Conservation (phyloP, 495 filamentous ascomycete species). For the Podospora australis region DNA sequence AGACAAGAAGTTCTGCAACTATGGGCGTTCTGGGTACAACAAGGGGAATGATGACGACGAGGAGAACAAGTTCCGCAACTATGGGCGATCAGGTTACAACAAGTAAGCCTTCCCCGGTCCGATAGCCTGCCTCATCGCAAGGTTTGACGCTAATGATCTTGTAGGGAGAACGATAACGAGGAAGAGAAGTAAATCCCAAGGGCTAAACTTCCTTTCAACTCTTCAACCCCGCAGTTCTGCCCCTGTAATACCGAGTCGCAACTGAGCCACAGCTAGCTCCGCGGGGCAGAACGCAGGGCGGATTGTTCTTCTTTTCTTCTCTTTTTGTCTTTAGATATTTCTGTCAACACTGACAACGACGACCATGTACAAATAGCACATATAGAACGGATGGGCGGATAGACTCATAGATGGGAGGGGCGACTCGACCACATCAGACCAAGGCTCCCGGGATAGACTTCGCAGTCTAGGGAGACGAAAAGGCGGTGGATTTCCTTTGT, state of each 20-base stretch:
- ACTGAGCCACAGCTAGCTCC: constrained; percentile 5
- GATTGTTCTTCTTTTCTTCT: neutral
- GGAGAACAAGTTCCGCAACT: constrained; percentile 28
- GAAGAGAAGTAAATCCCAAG: constrained; percentile 22
- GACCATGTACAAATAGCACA: neutral
- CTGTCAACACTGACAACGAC: constrained; percentile 1
- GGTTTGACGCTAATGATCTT: too few relatives aligned
- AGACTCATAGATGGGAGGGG: neutral
- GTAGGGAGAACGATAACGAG: constrained; percentile 23
- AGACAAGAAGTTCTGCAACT: constrained; percentile 26
- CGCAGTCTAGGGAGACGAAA: neutral
- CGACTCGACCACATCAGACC: neutral
- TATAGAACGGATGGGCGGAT: neutral
- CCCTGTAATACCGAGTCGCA: neutral
- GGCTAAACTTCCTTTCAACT: neutral
- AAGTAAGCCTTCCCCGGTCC: constrained; percentile 18
- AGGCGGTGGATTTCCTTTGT: constrained; percentile 2
- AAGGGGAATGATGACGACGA: constrained; percentile 37
- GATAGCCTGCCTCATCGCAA: neutral
- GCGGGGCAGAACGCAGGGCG: neutral
- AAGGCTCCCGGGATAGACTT: constrained; percentile 3
- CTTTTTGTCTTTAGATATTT: neutral
- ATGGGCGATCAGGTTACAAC: constrained; percentile 44
- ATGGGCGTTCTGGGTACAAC: constrained; percentile 41
- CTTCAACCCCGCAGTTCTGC: constrained; percentile 1